These are phyloP conservation scores for Neurospora crassa DNA, from an alignment of 2,329 filamentous ascomycete species.

Conservation along the genomic window DNA sequence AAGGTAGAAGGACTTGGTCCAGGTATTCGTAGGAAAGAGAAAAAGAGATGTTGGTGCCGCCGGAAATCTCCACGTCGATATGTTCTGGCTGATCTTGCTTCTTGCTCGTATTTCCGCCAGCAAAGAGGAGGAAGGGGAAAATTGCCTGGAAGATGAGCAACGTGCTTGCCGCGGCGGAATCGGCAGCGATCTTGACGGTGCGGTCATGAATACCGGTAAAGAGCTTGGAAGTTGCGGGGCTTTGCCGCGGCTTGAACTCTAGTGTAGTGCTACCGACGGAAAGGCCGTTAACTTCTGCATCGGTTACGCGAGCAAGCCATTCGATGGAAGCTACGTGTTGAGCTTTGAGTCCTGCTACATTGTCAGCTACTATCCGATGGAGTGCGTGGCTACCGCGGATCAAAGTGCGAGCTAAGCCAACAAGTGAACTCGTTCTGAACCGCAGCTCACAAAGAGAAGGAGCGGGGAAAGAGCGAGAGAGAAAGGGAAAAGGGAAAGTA, in stretches of 20 bases:
- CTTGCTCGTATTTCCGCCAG: conserved; percentile 28
- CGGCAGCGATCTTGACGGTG: conserved; percentile 38
- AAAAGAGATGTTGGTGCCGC: conserved; percentile 50
- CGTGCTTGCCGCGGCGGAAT: conserved; percentile 42
- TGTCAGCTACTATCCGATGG: not conserved
- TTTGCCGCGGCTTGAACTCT: conserved; percentile 33
- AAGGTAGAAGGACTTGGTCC: conserved; percentile 49
- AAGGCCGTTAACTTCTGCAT: conserved; percentile 41
- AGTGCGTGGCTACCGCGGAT: not conserved
- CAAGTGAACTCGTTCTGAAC: not conserved
- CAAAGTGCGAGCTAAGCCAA: not conserved
- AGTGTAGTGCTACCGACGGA: conserved; percentile 40
- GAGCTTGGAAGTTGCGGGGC: conserved; percentile 22
- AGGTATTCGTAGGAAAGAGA: conserved; percentile 53
- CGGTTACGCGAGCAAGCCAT: conserved; percentile 42
- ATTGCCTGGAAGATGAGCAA: conserved; percentile 51
- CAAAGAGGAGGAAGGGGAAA: conserved; percentile 48
- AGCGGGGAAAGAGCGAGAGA: not conserved
- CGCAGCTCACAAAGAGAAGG: not conserved
- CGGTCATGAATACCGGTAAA: conserved; percentile 20
- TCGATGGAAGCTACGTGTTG: conserved; percentile 50
- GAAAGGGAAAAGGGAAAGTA: not conserved
- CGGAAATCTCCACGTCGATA: conserved; percentile 41
- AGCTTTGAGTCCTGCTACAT: conserved; percentile 41
- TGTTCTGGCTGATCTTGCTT: conserved; percentile 21